These are phyloP conservation scores for Sicyos baderoa DNA, from an alignment of 306 rosid genomes.

Conservation along the genomic window DNA sequence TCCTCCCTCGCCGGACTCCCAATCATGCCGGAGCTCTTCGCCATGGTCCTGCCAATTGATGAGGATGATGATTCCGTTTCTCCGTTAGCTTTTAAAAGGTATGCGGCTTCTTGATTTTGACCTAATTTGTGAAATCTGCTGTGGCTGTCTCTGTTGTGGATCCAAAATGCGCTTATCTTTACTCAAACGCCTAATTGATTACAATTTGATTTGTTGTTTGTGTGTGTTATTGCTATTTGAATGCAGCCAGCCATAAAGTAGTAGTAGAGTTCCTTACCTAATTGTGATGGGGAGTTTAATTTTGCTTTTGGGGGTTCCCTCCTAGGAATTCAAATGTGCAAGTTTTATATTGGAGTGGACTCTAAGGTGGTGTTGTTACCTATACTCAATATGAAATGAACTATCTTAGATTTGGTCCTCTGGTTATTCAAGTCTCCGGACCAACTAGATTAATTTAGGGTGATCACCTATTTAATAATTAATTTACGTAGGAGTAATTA, in stretches of 20 bases:
- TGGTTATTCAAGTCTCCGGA: too few relatives aligned
- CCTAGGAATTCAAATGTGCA: slow-evolving; percentile 27
- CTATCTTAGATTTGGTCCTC: too few relatives aligned
- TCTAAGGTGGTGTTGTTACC: slow-evolving; percentile 56
- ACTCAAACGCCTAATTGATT: slow-evolving; percentile 44
- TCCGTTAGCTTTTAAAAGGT: slow-evolving; percentile 43
- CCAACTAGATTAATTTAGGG: too few relatives aligned
- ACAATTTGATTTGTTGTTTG: neutral
- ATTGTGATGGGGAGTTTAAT: slow-evolving; percentile 20
- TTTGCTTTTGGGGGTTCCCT: slow-evolving; percentile 25
- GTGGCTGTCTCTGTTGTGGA: slow-evolving; percentile 11
- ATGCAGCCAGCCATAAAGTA: neutral
- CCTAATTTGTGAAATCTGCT: slow-evolving; percentile 22
- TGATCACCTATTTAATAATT: too few relatives aligned
- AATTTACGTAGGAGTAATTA: too few relatives aligned
- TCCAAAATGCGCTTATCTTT: slow-evolving; percentile 27
- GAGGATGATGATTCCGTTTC: slow-evolving; percentile 42
- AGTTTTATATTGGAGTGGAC: slow-evolving; percentile 54
- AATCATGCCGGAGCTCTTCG: slow-evolving; percentile 48
- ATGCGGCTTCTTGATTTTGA: slow-evolving; percentile 27
- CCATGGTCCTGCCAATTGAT: slow-evolving; percentile 38
- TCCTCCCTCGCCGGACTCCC: slow-evolving; percentile 55
- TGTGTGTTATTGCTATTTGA: too few relatives aligned
- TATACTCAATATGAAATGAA: slow-evolving; percentile 25
- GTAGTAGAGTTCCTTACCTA: too few relatives aligned